A percentile compares a stretch with the other conserved stretches of the same genome.
phyloP scores from a whole-genome alignment of 805 yeast genomes.

The Clavispora phyllophila region DNA sequence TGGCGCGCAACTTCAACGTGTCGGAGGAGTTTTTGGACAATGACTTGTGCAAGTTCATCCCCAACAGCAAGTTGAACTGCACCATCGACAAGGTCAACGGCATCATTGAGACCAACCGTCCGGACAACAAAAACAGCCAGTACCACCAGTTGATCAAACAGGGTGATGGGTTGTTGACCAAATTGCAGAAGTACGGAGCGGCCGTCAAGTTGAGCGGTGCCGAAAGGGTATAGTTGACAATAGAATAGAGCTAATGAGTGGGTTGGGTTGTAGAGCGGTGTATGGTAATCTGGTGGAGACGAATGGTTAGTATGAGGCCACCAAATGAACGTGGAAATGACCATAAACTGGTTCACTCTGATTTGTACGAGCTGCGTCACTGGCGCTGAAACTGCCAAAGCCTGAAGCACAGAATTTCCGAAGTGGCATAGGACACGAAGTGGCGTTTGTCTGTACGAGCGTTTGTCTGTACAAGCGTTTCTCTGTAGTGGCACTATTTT shows the following conservation, averaged over 20 bases:
- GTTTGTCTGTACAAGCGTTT: no score
- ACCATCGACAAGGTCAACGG: constrained; percentile 94
- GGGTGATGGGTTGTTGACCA: constrained; percentile 89
- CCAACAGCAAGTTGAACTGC: constrained; percentile 90
- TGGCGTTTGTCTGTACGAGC: no score
- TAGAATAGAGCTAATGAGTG: background rate
- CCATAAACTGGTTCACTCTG: no score
- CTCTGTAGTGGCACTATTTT: no score
- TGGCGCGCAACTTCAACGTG: constrained; percentile 95
- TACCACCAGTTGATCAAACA: constrained; percentile 83
- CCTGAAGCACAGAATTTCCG: no score
- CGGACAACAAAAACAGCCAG: constrained; percentile 93
- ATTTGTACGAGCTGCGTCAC: no score
- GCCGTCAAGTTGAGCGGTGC: constrained; percentile 95
- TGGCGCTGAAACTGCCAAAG: no score
- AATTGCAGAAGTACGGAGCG: constrained; percentile 94
- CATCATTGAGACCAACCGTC: constrained; percentile 90
- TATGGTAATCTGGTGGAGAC: no score
- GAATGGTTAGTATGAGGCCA: no score
- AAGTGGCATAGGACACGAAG: no score
- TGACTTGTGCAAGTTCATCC: constrained; percentile 86
- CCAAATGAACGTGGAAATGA: no score
- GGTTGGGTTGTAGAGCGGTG: no score
- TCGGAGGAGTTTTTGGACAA: constrained; percentile 77
- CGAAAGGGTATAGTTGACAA: constrained; percentile 46